phyloP scores from a whole-genome alignment of 2,329 filamentous ascomycete species.

The Podosphaera aphanis region DNA sequence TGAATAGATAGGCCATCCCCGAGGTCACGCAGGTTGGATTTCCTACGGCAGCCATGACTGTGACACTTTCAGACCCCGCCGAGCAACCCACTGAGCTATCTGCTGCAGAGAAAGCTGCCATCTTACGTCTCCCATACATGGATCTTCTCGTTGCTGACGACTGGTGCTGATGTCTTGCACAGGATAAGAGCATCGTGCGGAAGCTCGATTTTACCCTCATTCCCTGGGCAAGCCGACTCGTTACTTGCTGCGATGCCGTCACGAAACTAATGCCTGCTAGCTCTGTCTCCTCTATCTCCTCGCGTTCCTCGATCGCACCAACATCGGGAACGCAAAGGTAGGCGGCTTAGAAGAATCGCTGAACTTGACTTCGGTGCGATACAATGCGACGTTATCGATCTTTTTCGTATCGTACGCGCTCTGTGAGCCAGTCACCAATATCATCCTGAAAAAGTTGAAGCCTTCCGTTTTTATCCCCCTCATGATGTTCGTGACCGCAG shows the following conservation, averaged over 20 bases:
- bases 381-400: conserved; percentile 54
- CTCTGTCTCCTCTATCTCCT: conserved; percentile 54
- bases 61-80: background rate
- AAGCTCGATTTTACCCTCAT: conserved; percentile 38
- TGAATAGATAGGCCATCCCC: too few species aligned
- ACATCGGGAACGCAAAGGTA: conserved; percentile 54
- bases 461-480: conserved; percentile 60
- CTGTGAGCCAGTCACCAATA: conserved; percentile 53
- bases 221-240: conserved; percentile 23
- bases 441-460: conserved; percentile 45
- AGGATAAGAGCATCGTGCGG: conserved; percentile 39
- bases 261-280: conserved; percentile 12
- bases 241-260: background rate
- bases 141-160: background rate
- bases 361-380: conserved; percentile 35
- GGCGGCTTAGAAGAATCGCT: conserved; percentile 37
- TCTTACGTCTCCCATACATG: background rate
- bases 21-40: too few species aligned
- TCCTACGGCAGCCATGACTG: background rate
- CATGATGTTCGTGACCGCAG: conserved; percentile 40
- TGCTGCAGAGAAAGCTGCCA: background rate
- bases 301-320: conserved; percentile 53
- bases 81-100: background rate
- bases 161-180: background rate
- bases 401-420: conserved; percentile 73